Base-by-base conservation (phyloP, 1,139 yeast species). In the Suhomyces panamericanus region DNA sequence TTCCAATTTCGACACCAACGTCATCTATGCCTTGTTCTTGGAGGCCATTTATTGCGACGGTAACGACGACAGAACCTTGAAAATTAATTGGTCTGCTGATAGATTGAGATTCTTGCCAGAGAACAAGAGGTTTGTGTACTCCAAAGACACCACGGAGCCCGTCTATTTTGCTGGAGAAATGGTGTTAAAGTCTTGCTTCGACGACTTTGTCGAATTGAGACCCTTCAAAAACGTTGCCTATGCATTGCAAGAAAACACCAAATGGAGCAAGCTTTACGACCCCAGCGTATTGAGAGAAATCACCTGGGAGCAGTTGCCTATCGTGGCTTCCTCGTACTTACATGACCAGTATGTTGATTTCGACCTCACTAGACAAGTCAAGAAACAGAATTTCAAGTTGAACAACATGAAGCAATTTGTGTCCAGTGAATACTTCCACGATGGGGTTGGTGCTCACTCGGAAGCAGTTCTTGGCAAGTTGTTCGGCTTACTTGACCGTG, bases 101-200 rank as follows among this genome's bases (percentile, higher is more conserved):
- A 60, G 78, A 41, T 53, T 69, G 31, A 62, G 78, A 39, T 55
- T 59, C 29, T 41, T 45, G 2, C 55, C 62, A 2, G 67, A 59
- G 6, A 62, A 70, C 48, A 52, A 51, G 14, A 44, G 52, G 12
- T 72, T 62, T 51, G 66, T 64, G 1, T 62, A 51, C 43, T 46
- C 50, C 7, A 44, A 42, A 17, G 48, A 47, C 5, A 41, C 52
- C 3, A 46, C 47, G 3, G 57, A 47, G 1, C 64, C 70, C 3
- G 63, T 75, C n/a, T 74, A 59, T 49, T 80, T 80, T 57, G 78
- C 83, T 1, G 81, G 84, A 7, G 85, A 80, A 53, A 78, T 80
- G 81, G 80, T 80, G 32, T 77, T 62, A 57, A 67, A 70, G 46
- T 70, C 76, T 12, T 77, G 78, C 77, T 71, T 59, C 50, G 77